These are phyloP conservation scores for Cyanodermella asteris DNA, from an alignment of 2,329 filamentous ascomycete genomes.

Conservation along the genomic window DNA sequence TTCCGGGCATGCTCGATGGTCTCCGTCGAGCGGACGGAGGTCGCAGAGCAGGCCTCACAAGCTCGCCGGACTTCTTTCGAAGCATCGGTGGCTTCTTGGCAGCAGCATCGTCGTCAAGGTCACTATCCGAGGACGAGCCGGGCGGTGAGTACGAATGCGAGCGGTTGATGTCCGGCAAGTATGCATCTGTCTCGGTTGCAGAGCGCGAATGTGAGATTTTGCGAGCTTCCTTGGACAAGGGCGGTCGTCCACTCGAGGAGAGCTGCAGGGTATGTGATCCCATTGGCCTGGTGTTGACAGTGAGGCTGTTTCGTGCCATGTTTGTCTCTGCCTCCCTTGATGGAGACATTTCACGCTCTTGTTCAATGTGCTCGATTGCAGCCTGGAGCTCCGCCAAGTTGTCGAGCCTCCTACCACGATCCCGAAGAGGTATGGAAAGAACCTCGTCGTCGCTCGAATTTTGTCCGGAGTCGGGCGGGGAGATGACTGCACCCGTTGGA, in stretches of 20 bases:
- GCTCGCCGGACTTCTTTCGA: constrained; percentile 91
- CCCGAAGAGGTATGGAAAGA: constrained; percentile 16
- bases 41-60: constrained; percentile 79
- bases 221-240: constrained; percentile 31
- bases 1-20: constrained; percentile 92
- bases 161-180: constrained; percentile 19
- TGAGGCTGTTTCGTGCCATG: constrained; percentile 6
- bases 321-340: constrained; percentile 15
- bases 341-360: constrained; percentile 38
- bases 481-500: constrained; percentile 67
- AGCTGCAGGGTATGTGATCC: too few relatives aligned
- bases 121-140: constrained; percentile 18
- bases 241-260: too few relatives aligned
- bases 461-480: constrained; percentile 65
- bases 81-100: constrained; percentile 69
- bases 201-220: constrained; percentile 41
- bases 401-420: constrained; percentile 20
- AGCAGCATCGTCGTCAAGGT: constrained; percentile 34
- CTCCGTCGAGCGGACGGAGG: constrained; percentile 50
- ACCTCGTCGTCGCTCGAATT: constrained; percentile 74
- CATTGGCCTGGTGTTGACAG: too few relatives aligned
- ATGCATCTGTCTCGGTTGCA: constrained; percentile 31
- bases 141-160: constrained; percentile 22
- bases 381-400: constrained; percentile 49
- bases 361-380: constrained; percentile 59